A percentile compares a stretch with the other conserved stretches of the same genome.
Evolutionary conservation across 2,329 filamentous ascomycete genomes (phyloP).

Genomic region (Rutstroemia sp.): DNA sequence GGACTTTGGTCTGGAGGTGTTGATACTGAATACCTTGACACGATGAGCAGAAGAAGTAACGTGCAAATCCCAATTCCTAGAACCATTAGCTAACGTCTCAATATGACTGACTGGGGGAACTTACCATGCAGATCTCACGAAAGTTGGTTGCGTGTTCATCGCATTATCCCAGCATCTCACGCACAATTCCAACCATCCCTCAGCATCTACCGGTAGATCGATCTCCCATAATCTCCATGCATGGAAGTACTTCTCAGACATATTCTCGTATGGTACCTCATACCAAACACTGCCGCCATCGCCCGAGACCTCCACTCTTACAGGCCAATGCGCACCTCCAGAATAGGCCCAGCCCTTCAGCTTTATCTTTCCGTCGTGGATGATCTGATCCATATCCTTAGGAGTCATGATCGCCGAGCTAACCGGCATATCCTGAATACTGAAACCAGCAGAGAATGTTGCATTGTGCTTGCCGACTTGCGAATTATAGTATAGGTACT

Average conservation of each 20-base stretch:
- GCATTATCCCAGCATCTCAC: conserved; percentile 55
- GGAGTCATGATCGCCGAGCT: conserved; percentile 56
- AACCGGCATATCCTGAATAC: conserved; percentile 63
- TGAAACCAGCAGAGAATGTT: conserved; percentile 54
- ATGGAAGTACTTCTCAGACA: conserved; percentile 55
- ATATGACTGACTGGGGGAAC: neutral
- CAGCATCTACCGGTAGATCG: conserved; percentile 53
- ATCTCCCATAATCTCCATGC: conserved; percentile 59
- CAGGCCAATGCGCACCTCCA: conserved; percentile 57
- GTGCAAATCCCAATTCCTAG: conserved; percentile 55
- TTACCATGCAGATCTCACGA: conserved; percentile 43
- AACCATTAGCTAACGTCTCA: neutral
- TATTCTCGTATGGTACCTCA: conserved; percentile 53
- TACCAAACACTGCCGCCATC: conserved; percentile 59
- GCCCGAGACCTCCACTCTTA: conserved; percentile 59
- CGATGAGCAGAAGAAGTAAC: conserved; percentile 56
- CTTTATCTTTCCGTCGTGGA: conserved; percentile 23
- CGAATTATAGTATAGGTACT: conserved; percentile 59
- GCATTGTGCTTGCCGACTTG: conserved; percentile 56
- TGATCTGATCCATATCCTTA: conserved; percentile 40
- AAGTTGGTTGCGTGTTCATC: conserved; percentile 51
- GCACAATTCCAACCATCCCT: conserved; percentile 54
- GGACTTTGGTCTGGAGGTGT: conserved; percentile 34
- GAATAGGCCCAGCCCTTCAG: conserved; percentile 61
- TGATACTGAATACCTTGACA: conserved; percentile 56